phyloP scores from a whole-genome alignment of 768 basidiomycete genomes.

The Auricularia sp. region DNA sequence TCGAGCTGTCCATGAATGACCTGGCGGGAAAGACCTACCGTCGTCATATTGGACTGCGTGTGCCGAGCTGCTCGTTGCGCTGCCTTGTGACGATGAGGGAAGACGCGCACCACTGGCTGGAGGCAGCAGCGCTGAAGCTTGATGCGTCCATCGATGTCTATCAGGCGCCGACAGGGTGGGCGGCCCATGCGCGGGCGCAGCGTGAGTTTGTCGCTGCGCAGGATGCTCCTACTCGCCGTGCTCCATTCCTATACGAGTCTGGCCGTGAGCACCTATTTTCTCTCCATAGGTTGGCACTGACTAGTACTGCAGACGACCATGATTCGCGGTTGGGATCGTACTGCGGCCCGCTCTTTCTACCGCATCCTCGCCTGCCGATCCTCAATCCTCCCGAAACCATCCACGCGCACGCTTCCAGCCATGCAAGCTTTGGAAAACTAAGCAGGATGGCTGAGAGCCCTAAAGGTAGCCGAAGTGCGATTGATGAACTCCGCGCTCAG shows the following conservation, averaged over 20 bases:
- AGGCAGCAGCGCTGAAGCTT: constrained; percentile 43
- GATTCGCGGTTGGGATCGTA: constrained; percentile 4
- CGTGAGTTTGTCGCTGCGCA: constrained; percentile 57
- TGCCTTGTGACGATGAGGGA: constrained; percentile 27
- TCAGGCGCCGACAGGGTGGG: constrained; percentile 49
- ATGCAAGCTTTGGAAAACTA: not conserved
- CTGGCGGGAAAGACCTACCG: constrained; percentile 58
- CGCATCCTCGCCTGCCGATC: constrained; percentile 10
- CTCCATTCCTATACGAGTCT: constrained; percentile 32
- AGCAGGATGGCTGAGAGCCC: constrained; percentile 4
- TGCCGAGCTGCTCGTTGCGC: constrained; percentile 43
- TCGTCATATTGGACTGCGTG: constrained; percentile 48
- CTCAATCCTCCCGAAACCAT: not conserved
- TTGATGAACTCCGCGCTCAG: constrained; percentile 30
- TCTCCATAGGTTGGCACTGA: not conserved
- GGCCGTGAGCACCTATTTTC: not conserved
- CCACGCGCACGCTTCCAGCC: not conserved
- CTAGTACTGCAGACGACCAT: not conserved
- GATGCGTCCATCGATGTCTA: constrained; percentile 65
- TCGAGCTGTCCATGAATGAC: constrained; percentile 66
- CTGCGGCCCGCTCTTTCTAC: constrained; percentile 15
- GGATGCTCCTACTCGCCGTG: constrained; percentile 60
- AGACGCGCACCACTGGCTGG: constrained; percentile 47
- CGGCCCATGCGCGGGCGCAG: constrained; percentile 41
- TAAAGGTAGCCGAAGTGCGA: constrained; percentile 3